These are phyloP conservation scores for Aegilops umbellulata DNA, from an alignment of 176 grass and related monocot genomes.

Conservation along the genomic window DNA sequence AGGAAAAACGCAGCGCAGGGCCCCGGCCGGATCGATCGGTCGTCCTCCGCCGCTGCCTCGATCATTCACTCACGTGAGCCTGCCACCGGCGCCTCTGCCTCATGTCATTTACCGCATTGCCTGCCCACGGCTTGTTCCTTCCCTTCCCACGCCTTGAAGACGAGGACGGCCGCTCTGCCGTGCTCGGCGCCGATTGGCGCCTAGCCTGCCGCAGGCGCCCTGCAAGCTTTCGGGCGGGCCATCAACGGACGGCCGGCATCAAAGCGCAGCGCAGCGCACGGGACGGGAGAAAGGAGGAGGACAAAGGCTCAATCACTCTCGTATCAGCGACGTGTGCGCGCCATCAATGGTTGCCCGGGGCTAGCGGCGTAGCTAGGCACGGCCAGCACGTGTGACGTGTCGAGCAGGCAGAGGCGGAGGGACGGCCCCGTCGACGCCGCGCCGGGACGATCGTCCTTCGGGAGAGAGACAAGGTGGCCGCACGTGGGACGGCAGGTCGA, in stretches of 20 bases:
- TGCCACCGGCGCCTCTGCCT: background rate
- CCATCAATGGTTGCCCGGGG: background rate
- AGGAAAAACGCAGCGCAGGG: background rate
- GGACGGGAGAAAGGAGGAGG: background rate
- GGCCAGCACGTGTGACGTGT: slow-evolving; percentile 29
- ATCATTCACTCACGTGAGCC: slow-evolving; percentile 25
- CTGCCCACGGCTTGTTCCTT: background rate
- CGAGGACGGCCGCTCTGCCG: background rate
- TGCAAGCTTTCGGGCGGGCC: background rate
- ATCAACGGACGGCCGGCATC: background rate
- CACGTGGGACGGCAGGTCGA: slow-evolving; percentile 14
- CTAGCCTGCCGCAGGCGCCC: background rate
- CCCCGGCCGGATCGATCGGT: background rate
- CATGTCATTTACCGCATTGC: slow-evolving; percentile 5
- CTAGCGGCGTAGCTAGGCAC: background rate
- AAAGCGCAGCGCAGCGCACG: background rate
- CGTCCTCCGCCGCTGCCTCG: background rate
- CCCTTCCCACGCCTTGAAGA: background rate
- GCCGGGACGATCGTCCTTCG: background rate
- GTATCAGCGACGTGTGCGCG: background rate
- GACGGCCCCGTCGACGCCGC: background rate
- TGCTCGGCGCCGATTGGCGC: slow-evolving; percentile 15
- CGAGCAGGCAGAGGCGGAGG: background rate
- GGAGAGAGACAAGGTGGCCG: background rate
- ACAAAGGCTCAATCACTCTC: background rate